Percentiles rank a stretch among this genome's conserved stretches.
Conservation (phyloP, 805 yeast genomes). For the Barnettozyma wickerhamii region DNA sequence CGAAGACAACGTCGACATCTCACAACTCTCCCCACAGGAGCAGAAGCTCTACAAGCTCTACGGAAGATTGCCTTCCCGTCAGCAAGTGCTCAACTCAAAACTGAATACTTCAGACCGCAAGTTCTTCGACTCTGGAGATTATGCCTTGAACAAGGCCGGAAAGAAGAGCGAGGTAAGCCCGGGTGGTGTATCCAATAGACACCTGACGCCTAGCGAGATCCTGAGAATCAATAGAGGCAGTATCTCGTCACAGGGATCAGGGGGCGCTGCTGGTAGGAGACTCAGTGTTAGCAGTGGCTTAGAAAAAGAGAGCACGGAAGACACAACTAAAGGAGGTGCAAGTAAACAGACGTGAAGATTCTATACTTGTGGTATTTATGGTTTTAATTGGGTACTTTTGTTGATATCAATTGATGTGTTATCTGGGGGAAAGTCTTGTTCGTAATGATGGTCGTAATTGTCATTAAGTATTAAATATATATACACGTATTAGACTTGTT, state of each 20-base stretch:
- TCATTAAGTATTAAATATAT: too few species aligned
- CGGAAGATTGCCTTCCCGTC: constrained; percentile 80
- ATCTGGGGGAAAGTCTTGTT: too few species aligned
- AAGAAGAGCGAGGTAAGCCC: constrained; percentile 27
- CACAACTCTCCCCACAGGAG: constrained; percentile 72
- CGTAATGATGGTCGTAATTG: too few species aligned
- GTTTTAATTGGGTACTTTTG: background rate
- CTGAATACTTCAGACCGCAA: constrained; percentile 68
- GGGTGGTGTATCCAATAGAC: constrained; percentile 47
- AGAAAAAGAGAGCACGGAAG: constrained; percentile 8
- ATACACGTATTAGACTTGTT: too few species aligned
- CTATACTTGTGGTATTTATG: background rate
- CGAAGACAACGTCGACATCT: constrained; percentile 42
- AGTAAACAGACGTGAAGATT: too few species aligned
- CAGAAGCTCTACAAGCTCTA: constrained; percentile 71
- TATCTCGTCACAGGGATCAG: constrained; percentile 41
- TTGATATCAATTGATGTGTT: too few species aligned
- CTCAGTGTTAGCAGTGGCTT: constrained; percentile 8
- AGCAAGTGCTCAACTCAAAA: constrained; percentile 69
- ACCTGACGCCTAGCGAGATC: constrained; percentile 40
- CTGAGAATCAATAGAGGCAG: constrained; percentile 58
- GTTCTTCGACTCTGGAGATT: constrained; percentile 92
- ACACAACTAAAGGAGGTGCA: background rate
- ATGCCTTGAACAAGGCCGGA: constrained; percentile 78
- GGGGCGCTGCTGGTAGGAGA: constrained; percentile 6